A percentile compares a stretch with the other conserved stretches of the same genome.
Conservation (phyloP, 176 grass and related monocot species). For the Aechmea fasciata region DNA sequence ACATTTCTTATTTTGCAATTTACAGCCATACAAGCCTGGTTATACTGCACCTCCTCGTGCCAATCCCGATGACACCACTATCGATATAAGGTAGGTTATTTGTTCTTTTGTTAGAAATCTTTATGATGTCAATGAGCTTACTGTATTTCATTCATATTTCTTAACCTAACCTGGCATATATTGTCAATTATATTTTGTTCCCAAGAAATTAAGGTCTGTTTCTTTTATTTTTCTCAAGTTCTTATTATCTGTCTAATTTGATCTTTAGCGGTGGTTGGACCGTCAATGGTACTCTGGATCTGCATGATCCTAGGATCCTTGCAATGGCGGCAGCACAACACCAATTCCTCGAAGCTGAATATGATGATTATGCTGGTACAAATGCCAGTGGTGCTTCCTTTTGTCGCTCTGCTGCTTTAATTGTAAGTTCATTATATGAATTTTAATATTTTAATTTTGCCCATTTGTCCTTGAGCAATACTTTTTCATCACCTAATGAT, state of each 20-base stretch:
- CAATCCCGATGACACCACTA: conserved; percentile 77
- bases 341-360: conserved; percentile 78
- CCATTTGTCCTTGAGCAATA: neutral
- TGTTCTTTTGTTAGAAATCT: conserved; percentile 10
- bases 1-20: conserved; percentile 1
- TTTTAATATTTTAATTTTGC: conserved; percentile 16
- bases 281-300: conserved; percentile 47
- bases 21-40: conserved; percentile 69
- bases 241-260: conserved; percentile 5
- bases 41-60: conserved; percentile 69
- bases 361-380: conserved; percentile 76
- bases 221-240: conserved; percentile 4
- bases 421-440: conserved; percentile 44
- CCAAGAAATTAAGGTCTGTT: conserved; percentile 1
- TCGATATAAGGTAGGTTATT: conserved; percentile 60
- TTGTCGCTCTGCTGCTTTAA: conserved; percentile 71
- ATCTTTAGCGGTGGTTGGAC: conserved; percentile 50
- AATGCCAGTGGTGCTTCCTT: conserved; percentile 65
- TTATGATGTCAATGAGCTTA: neutral
- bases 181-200: neutral
- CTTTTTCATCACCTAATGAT: neutral
- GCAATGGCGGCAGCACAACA: conserved; percentile 49
- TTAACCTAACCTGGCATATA: neutral
- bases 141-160: neutral
- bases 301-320: conserved; percentile 62